Conservation (phyloP, 179 eudicot species). For the Silene vulgaris region DNA sequence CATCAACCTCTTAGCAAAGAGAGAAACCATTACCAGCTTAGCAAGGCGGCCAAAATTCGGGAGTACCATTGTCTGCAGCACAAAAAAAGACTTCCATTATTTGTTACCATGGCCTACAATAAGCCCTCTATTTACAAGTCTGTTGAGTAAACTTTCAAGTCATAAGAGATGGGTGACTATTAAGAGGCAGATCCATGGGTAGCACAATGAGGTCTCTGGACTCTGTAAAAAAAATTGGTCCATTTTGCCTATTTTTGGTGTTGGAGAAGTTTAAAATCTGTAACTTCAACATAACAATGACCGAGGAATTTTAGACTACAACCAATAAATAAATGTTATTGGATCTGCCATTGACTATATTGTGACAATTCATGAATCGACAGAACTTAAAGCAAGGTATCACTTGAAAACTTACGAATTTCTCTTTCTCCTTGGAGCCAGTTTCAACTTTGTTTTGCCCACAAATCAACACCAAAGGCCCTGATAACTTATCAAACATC, state of each 20-base stretch:
- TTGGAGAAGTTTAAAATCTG: neutral
- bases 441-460: constrained; percentile 89
- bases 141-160: neutral
- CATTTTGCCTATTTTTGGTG: neutral
- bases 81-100: constrained; percentile 11
- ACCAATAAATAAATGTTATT: neutral
- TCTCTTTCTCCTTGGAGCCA: constrained; percentile 82
- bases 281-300: neutral
- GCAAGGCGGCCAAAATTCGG: constrained; percentile 90
- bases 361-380: neutral
- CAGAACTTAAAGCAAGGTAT: constrained; percentile 6
- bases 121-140: neutral
- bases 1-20: neutral
- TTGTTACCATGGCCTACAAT: neutral
- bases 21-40: constrained; percentile 67
- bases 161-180: neutral
- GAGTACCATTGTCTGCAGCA: constrained; percentile 82
- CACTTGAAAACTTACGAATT: constrained; percentile 53
- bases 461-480: constrained; percentile 78
- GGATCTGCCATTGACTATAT: neutral
- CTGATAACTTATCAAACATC: constrained; percentile 79
- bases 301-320: neutral
- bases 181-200: too few species aligned
- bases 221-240: too few species aligned
- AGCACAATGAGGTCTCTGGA: too few species aligned